Evolutionary conservation across 23 red algal genomes (phyloP).

Genomic region (Chondrus crispus): DNA sequence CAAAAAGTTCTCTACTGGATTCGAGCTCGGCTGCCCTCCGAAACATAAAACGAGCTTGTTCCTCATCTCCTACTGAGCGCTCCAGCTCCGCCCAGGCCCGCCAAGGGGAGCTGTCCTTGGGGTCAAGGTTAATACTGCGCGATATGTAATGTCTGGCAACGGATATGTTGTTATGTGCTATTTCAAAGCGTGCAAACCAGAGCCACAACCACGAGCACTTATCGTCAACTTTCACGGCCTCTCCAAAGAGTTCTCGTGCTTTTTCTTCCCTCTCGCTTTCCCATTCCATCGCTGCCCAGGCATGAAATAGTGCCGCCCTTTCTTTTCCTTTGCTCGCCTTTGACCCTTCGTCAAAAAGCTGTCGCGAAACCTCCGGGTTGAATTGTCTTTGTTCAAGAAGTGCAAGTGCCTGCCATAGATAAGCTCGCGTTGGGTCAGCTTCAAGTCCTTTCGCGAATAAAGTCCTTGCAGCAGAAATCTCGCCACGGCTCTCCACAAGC

Average conservation of each 20-base stretch:
- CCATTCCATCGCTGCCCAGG: slow-evolving; percentile 96
- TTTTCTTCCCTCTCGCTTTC: slow-evolving; percentile 52
- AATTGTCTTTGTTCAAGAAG: slow-evolving; percentile 67
- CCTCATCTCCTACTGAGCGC: slow-evolving; percentile 57
- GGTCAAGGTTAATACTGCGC: slow-evolving; percentile 84
- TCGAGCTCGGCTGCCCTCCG: slow-evolving; percentile 70
- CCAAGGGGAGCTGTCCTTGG: slow-evolving; percentile 76
- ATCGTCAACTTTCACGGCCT: slow-evolving; percentile 67
- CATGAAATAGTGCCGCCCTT: slow-evolving; percentile 80
- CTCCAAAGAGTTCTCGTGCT: slow-evolving; percentile 74
- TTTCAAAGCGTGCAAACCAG: slow-evolving; percentile 75
- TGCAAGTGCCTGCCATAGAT: slow-evolving; percentile 83
- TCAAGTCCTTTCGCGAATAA: slow-evolving; percentile 65
- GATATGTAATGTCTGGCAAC: slow-evolving; percentile 82
- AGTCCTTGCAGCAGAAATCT: slow-evolving; percentile 43
- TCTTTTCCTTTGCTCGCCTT: slow-evolving; percentile 57
- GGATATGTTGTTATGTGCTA: slow-evolving; percentile 33
- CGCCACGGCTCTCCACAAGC: slow-evolving; percentile 53
- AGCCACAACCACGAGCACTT: slow-evolving; percentile 82
- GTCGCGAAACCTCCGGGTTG: slow-evolving; percentile 47
- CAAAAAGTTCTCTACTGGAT: slow-evolving; percentile 50
- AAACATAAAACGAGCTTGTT: slow-evolving; percentile 70
- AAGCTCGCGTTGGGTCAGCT: slow-evolving; percentile 53
- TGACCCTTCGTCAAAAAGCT: slow-evolving; percentile 66
- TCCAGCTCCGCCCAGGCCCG: slow-evolving; percentile 83